Percentiles rank a stretch among this genome's conserved stretches.
These are phyloP conservation scores for Penicillium sp. DNA, from an alignment of 2,329 filamentous ascomycete genomes.

Conservation along the genomic window DNA sequence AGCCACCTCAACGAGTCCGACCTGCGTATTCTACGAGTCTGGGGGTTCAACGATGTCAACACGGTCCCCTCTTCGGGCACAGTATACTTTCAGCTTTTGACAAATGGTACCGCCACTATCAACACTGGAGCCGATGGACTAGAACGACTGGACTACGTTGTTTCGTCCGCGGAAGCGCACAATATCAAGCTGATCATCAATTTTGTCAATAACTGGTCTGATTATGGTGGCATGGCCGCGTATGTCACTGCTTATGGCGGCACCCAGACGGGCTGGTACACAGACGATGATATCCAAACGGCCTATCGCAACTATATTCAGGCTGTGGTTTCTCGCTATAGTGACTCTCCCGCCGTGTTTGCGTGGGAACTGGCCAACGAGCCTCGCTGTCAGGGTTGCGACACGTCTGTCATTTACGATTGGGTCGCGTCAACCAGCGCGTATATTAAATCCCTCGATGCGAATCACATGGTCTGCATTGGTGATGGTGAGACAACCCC, in stretches of 20 bases:
- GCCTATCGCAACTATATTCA: constrained; percentile 65
- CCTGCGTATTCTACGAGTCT: constrained; percentile 53
- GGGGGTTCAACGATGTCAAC: constrained; percentile 56
- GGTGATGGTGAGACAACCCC: constrained; percentile 48
- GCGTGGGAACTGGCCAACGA: constrained; percentile 71
- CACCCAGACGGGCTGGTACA: constrained; percentile 58
- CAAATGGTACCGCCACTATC: constrained; percentile 49
- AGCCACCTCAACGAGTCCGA: constrained; percentile 37
- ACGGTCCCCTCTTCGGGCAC: constrained; percentile 41
- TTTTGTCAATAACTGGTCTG: constrained; percentile 67
- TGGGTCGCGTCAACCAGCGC: constrained; percentile 60
- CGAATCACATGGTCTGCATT: constrained; percentile 61
- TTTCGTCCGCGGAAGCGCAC: constrained; percentile 58
- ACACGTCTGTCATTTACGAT: constrained; percentile 56
- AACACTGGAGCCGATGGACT: constrained; percentile 65
- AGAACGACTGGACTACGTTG: constrained; percentile 65
- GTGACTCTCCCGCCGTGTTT: constrained; percentile 59
- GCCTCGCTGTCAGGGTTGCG: constrained; percentile 62
- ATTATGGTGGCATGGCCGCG: constrained; percentile 65
- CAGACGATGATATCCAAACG: constrained; percentile 51
- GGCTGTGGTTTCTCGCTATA: constrained; percentile 60
- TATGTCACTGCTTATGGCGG: constrained; percentile 59
- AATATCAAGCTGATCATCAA: constrained; percentile 62
- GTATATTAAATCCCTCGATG: constrained; percentile 65
- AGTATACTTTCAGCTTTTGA: constrained; percentile 48